A percentile compares a stretch with the other conserved stretches of the same genome.
phyloP scores from a whole-genome alignment of 2,329 filamentous ascomycete species.

The Aspergillus fumigatiaffinis region DNA sequence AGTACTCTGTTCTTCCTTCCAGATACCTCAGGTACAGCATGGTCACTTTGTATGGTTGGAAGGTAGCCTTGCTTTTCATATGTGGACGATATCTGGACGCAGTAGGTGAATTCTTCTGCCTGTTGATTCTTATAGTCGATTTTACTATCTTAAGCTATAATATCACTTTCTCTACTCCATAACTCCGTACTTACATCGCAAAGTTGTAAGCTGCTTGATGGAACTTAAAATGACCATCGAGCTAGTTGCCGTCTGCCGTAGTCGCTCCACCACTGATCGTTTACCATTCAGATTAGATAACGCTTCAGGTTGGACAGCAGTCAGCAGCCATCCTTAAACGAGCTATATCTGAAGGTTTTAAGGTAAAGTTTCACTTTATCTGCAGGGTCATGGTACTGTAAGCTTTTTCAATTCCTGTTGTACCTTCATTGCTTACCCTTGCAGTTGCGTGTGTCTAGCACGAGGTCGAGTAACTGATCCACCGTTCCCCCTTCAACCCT shows the following conservation, averaged over 20 bases:
- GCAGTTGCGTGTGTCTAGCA: constrained; percentile 12
- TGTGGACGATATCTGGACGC: too few relatives aligned
- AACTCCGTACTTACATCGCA: background rate
- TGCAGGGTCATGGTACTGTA: background rate
- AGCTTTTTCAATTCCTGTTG: background rate
- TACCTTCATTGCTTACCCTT: constrained; percentile 1
- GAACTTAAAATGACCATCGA: background rate
- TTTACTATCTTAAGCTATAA: background rate
- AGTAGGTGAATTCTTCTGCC: too few relatives aligned
- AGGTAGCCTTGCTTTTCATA: too few relatives aligned
- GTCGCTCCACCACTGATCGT: background rate
- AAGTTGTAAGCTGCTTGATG: background rate
- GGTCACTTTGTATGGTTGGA: background rate
- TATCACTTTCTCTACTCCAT: background rate
- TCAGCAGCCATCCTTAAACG: background rate
- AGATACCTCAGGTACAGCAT: too few relatives aligned
- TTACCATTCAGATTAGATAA: background rate
- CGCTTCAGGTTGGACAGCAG: background rate
- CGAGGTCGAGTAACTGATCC: constrained; percentile 3
- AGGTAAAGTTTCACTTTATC: background rate
- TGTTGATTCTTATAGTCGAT: background rate
- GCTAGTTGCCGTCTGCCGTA: constrained; percentile 4
- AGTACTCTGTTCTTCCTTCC: background rate
- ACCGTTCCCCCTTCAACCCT: constrained; percentile 6
- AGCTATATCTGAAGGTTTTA: background rate